Evolutionary conservation across 495 filamentous ascomycete species (phyloP), one percentile per base, ranked within the genome.

Genomic region (Elaphomyces granulatus): DNA sequence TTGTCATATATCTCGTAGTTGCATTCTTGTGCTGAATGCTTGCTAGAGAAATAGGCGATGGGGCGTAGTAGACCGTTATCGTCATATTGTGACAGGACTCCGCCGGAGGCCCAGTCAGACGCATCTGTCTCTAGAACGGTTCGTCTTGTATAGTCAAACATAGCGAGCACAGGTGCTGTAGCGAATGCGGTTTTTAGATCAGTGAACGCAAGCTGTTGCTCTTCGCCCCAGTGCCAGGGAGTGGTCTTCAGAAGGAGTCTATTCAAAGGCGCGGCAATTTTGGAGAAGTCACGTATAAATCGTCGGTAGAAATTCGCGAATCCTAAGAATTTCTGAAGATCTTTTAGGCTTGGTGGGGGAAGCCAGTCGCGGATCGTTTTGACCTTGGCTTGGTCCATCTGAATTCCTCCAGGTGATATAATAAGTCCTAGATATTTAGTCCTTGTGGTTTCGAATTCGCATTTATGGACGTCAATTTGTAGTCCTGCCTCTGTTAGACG

Each of bases 1-100:
- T 57, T 52, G 30, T 62, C 36, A 16, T 59, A 38, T 12, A 60
- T 57, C 14, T 52, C 18, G 33, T 62, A 63, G 31, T 63, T 61
- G 0, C 23, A 14, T 38, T 65, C 52, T 1, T 47, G 51, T 1
- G 44, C 34, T 8, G 20, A 42, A 8, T 53, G 37, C 16, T 45
- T 56, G 17, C 43, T 50, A 0, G 48, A 61, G 33, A 34, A 51
- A 36, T 44, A 62, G 9, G 43, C 43, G 6, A 49, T 36, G 20
- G 45, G 46, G 9, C 32, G 20, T 28, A 28, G 21, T 34, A 15
- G 3, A 33, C 30, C 15, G 39, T 33, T 8, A 10, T 23, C 17
- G 18, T 14, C 20, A 23, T 14, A 6, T 23, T 38, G 19, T 23
- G 21, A 14, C n/a, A 38, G 36, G 12, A 15, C 20, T 16, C 21